Evolutionary conservation across 116 monocot genomes (phyloP), one percentile per base, ranked within the genome.

Genomic region (Phalaenopsis hybrid): DNA sequence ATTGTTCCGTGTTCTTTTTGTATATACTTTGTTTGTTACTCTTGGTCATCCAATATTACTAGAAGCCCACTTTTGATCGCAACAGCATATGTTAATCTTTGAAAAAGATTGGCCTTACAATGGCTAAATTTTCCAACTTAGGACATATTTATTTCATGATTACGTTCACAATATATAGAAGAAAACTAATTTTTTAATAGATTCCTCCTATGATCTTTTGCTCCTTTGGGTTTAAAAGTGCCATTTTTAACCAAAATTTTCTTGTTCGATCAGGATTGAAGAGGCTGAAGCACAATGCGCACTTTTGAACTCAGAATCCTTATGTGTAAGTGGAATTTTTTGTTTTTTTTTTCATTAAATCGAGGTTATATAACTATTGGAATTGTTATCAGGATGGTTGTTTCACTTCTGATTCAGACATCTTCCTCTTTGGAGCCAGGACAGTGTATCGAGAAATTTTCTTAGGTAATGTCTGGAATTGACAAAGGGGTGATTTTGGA

Each of bases 221-320:
- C 55, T 52, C 55, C 13, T 52, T 52, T 13, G 55, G 4, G 15
- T 67, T 9, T 67, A 28, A 67, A 25, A 6, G n/a, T 67, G 8
- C 67, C 23, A 67, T 67, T 67, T 67, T 28, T 67, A 8, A 67
- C 5, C 9, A 67, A 67, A 23, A 23, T 67, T 67, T 25, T 10
- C 55, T 57, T 75, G 79, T 81, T 76, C 61, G 34, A 82, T 75
- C 86, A 96, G 96, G 78, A 34, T 94, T 58, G 96, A 96, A 86
- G 96, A 96, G 83, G 96, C 88, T 63, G 96, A 96, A 86, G 96
- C 96, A 81, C 94, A 96, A 70, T 96, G 96, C 79, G 96, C 96
- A 28, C 28, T 83, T 81, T 82, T 96, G 41, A 92, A 96, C 78
- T 89, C 85, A 18, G 88, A 69, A 57, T 84, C 87, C 67, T 83